Evolutionary conservation across 257 asterid genomes (phyloP), one percentile per base, ranked within the genome.

Genomic region (Eustoma russellianum): DNA sequence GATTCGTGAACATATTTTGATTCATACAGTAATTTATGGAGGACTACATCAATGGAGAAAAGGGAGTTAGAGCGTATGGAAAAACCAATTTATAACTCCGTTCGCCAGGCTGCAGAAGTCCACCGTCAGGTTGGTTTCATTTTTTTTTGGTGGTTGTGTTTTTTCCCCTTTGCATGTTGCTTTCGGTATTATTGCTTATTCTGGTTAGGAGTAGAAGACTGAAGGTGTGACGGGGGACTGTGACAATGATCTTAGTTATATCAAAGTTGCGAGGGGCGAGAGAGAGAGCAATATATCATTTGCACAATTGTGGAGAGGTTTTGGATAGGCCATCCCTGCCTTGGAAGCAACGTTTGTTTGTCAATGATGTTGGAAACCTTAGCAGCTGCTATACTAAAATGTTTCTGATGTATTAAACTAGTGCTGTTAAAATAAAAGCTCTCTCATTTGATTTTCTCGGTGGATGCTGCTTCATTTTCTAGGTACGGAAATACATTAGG

Each of bases 91-190:
- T 92, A 92, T 73, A 88, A 88, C 61, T 78, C 98, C 10, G 66
- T 92, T 67, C 98, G 98, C 59, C 94, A 80, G 70, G 98, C 98
- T 50, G 98, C 98, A 53, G 97, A 92, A 75, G 98, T 92, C 67
- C 98, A 92, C 71, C 97, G 98, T 24, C 94, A 92, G 97, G 98
- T 91, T 59, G 66, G 63, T 55, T 38, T 40, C 57, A 52, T 24
- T 48, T 11, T 28, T 14, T 51, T 3, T 24, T 15, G 48, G 7
- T 57, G 19, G 16, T 40, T 56, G 58, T 18, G 13, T 28, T 3
- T 33, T 6, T 49, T 24, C 3, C 55, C 24, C 7, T 16, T 5
- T 17, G 24, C 5, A 6, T 5, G 18, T 17, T 33, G 18, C 30
- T 24, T 24, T 24, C 3, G 30, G 30, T 24, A 24, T 24, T 24